These are phyloP conservation scores for Medicago ruthenica DNA, from an alignment of 306 rosid genomes.

Conservation along the genomic window DNA sequence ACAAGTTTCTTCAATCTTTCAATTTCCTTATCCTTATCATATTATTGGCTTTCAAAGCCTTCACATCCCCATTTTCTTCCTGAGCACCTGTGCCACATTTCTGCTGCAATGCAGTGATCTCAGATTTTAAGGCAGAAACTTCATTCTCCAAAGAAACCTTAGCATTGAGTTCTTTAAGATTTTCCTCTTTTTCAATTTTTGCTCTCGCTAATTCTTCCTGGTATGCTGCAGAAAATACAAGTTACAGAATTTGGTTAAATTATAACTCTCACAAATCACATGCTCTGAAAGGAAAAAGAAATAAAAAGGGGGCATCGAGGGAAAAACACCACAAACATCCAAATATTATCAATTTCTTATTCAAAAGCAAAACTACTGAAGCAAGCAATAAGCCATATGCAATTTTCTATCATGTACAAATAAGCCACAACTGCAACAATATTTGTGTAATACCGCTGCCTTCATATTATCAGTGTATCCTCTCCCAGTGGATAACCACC, in stretches of 20 bases:
- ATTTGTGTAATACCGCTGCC: neutral
- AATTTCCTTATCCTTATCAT: conserved; percentile 56
- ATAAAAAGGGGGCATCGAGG: neutral
- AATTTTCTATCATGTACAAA: neutral
- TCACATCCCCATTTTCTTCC: conserved; percentile 48
- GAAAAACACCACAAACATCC: neutral
- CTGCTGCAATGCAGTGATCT: conserved; percentile 57
- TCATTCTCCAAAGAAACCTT: conserved; percentile 64
- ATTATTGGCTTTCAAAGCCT: conserved; percentile 50
- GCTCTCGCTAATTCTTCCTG: conserved; percentile 49
- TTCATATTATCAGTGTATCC: neutral
- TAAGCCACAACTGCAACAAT: neutral
- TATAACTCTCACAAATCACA: neutral
- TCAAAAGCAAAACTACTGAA: conserved; percentile 6
- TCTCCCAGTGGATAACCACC: neutral
- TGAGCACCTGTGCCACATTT: conserved; percentile 33
- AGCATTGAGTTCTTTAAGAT: conserved; percentile 54
- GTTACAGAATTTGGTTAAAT: neutral
- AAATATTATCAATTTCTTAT: neutral
- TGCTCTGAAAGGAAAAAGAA: neutral
- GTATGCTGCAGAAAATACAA: conserved; percentile 47
- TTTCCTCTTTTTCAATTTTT: conserved; percentile 55
- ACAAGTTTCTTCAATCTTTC: conserved; percentile 52
- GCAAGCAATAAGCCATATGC: conserved; percentile 11
- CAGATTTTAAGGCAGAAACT: conserved; percentile 56